Conservation (phyloP, 495 filamentous ascomycete species). For the Penicillium riverlandense region DNA sequence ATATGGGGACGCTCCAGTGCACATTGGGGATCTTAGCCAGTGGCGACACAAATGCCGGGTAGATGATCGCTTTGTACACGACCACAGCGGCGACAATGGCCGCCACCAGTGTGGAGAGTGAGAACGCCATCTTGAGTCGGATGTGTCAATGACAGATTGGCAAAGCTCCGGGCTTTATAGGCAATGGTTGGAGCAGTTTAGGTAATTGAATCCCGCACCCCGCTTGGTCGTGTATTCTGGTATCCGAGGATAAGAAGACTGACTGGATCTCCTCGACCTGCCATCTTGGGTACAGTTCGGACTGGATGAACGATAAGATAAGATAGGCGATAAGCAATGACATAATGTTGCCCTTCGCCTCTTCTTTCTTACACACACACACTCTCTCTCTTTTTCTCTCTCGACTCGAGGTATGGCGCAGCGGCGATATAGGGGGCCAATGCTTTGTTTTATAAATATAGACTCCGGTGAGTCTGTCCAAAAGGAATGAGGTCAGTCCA, state of each 20-base stretch:
- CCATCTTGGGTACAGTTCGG: background rate
- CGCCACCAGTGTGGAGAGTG: constrained; percentile 9
- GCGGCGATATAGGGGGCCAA: too few relatives aligned
- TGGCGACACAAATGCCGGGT: constrained; percentile 59
- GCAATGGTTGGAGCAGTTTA: background rate
- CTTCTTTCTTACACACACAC: too few relatives aligned
- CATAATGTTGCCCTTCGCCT: too few relatives aligned
- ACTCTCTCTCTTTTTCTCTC: too few relatives aligned
- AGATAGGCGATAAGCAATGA: too few relatives aligned
- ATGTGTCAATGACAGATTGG: background rate
- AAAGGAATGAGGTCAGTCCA: too few relatives aligned
- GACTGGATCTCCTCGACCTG: background rate
- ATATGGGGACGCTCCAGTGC: constrained; percentile 59
- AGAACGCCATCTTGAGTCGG: constrained; percentile 20
- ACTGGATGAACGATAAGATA: too few relatives aligned
- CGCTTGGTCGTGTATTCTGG: background rate
- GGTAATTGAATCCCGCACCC: constrained; percentile 9
- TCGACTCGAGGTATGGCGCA: too few relatives aligned
- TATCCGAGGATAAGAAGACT: background rate
- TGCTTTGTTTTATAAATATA: too few relatives aligned
- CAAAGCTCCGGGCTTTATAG: background rate
- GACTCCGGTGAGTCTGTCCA: too few relatives aligned
- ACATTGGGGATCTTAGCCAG: constrained; percentile 63
- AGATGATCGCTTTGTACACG: constrained; percentile 51
- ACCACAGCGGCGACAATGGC: constrained; percentile 10